A percentile compares a stretch with the other conserved stretches of the same genome.
Conservation (phyloP, 164 flowering plant genomes). For the Houttuynia cordata region DNA sequence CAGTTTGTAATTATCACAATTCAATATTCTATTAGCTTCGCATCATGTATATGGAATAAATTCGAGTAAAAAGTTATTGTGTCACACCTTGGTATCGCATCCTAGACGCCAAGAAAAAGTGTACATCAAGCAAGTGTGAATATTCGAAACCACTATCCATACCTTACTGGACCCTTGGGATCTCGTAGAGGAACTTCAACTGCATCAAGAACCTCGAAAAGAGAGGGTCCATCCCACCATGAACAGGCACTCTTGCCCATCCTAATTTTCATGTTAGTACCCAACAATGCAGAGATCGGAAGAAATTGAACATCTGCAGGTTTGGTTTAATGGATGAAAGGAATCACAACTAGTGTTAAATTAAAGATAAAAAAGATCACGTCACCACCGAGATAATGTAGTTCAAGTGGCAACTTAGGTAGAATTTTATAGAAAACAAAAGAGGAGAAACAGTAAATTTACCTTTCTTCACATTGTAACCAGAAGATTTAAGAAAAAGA, state of each 20-base stretch:
- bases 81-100: too few relatives aligned
- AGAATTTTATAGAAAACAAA: not conserved
- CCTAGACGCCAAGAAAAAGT: too few relatives aligned
- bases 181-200: constrained; percentile 74
- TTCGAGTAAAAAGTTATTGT: not conserved
- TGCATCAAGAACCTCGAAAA: constrained; percentile 86
- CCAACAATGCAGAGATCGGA: constrained; percentile 85
- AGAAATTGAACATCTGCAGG: constrained; percentile 80
- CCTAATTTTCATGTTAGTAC: constrained; percentile 68
- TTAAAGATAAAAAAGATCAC: not conserved
- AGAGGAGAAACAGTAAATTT: not conserved
- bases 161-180: constrained; percentile 93
- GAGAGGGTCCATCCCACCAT: constrained; percentile 97
- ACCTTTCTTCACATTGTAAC: constrained; percentile 99
- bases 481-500: constrained; percentile 72
- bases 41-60: not conserved
- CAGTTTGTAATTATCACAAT: not conserved
- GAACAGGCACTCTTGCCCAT: constrained; percentile 54
- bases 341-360: not conserved
- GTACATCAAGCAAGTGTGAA: too few relatives aligned
- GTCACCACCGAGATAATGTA: not conserved
- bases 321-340: too few relatives aligned
- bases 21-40: not conserved
- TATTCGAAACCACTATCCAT: not conserved
- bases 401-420: too few relatives aligned